phyloP scores from a whole-genome alignment of 1,284 basidiomycete species.

The Ustilago curta region DNA sequence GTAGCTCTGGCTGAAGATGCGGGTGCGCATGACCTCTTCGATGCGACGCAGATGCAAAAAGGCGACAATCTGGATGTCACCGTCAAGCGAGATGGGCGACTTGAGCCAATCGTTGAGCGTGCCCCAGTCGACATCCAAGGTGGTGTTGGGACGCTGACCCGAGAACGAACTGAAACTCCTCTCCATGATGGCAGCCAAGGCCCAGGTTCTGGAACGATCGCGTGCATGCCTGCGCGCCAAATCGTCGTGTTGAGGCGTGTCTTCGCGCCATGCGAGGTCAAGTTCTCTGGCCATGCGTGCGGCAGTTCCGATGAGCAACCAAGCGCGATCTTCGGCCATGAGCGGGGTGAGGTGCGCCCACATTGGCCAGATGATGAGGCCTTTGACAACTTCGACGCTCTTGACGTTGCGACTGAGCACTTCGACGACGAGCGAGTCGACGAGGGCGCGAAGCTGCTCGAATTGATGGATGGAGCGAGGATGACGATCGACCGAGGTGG shows the following conservation, averaged over 20 bases:
- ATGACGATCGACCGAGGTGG: slow-evolving; percentile 41
- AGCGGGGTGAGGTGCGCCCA: slow-evolving; percentile 52
- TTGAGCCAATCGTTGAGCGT: slow-evolving; percentile 51
- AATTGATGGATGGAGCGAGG: slow-evolving; percentile 45
- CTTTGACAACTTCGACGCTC: slow-evolving; percentile 50
- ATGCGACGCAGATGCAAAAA: slow-evolving; percentile 48
- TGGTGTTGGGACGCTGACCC: slow-evolving; percentile 49
- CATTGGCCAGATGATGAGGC: slow-evolving; percentile 51
- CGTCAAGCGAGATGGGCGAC: slow-evolving; percentile 43
- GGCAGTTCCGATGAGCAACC: slow-evolving; percentile 49
- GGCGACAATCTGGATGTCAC: slow-evolving; percentile 43
- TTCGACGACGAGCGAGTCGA: slow-evolving; percentile 50
- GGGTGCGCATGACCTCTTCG: slow-evolving; percentile 49
- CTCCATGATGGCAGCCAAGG: slow-evolving; percentile 51
- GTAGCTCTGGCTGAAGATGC: slow-evolving; percentile 52
- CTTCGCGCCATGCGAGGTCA: slow-evolving; percentile 45
- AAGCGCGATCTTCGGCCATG: slow-evolving; percentile 50
- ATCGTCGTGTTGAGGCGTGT: slow-evolving; percentile 37
- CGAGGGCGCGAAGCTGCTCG: slow-evolving; percentile 36
- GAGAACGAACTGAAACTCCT: slow-evolving; percentile 51
- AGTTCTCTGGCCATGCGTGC: slow-evolving; percentile 52
- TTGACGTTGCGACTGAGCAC: slow-evolving; percentile 53
- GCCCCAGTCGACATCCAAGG: slow-evolving; percentile 48
- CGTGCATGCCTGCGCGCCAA: slow-evolving; percentile 39
- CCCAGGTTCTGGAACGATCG: slow-evolving; percentile 50